Percentiles rank a stretch among this genome's conserved stretches.
Evolutionary conservation across 1,284 basidiomycete species (phyloP).

Genomic region (Ceratobasidium sp.): DNA sequence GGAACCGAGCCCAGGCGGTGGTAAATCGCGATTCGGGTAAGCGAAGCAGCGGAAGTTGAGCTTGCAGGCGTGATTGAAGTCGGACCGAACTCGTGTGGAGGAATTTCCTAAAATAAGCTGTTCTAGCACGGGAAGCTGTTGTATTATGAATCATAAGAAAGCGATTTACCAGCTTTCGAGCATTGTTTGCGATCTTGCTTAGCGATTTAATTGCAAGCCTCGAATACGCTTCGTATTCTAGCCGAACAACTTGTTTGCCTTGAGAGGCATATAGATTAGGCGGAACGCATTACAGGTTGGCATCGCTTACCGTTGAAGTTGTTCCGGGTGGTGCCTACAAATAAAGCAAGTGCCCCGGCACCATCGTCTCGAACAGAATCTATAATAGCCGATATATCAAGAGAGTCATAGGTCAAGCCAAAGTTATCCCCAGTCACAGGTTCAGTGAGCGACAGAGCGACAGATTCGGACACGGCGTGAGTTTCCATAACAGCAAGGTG

Average conservation of each 20-base stretch:
- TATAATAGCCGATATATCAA: conserved; percentile 68
- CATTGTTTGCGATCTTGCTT: conserved; percentile 62
- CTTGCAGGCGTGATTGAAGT: conserved; percentile 45
- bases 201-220: conserved; percentile 85
- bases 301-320: conserved; percentile 62
- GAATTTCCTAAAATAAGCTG: conserved; percentile 31
- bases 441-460: conserved; percentile 1
- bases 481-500: too few species aligned
- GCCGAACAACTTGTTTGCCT: conserved; percentile 76
- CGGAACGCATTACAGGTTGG: conserved; percentile 52
- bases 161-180: conserved; percentile 58
- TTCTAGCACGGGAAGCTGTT: neutral
- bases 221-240: conserved; percentile 84
- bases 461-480: conserved; percentile 7
- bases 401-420: conserved; percentile 66
- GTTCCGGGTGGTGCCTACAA: conserved; percentile 77
- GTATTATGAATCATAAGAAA: too few species aligned
- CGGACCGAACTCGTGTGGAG: conserved; percentile 38
- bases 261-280: neutral
- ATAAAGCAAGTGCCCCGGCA: conserved; percentile 77
- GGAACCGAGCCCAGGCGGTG: conserved; percentile 85
- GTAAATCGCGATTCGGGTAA: conserved; percentile 66
- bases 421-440: conserved; percentile 58
- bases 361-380: conserved; percentile 67
- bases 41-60: conserved; percentile 42